Evolutionary conservation across 441 rosid species (phyloP).

Genomic region (Hura crepitans): DNA sequence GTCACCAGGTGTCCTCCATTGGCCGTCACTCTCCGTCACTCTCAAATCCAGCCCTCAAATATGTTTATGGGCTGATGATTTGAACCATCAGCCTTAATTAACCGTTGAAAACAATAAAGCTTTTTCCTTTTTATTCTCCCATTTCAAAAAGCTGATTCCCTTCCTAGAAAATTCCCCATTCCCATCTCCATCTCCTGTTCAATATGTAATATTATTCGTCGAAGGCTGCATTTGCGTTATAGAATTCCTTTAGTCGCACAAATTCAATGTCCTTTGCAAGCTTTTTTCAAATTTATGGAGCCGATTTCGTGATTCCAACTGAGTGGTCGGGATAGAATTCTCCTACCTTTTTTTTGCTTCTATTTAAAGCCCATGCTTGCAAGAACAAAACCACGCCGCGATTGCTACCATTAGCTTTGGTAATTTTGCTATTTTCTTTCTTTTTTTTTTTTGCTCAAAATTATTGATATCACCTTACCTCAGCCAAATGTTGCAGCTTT

Average conservation of each 20-base stretch:
- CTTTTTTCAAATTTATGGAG: conserved; percentile 11
- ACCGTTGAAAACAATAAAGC: background rate
- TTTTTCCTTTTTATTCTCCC: background rate
- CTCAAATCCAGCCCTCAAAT: background rate
- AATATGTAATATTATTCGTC: conserved; percentile 15
- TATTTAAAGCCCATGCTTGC: conserved; percentile 24
- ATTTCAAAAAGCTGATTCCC: conserved; percentile 20
- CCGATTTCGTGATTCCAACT: conserved; percentile 27
- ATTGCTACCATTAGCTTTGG: conserved; percentile 7
- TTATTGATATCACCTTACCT: background rate
- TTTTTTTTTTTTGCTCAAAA: background rate
- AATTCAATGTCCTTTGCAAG: conserved; percentile 8
- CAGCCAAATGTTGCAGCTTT: background rate
- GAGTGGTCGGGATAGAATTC: conserved; percentile 6
- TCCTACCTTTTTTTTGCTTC: conserved; percentile 5
- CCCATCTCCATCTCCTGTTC: background rate
- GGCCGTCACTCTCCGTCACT: background rate
- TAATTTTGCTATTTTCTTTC: background rate
- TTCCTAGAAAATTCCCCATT: conserved; percentile 12
- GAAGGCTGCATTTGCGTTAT: conserved; percentile 12
- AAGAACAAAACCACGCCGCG: conserved; percentile 26
- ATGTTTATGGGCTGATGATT: background rate
- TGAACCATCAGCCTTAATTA: background rate
- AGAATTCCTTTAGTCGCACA: conserved; percentile 1
- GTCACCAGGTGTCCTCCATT: background rate